phyloP scores from a whole-genome alignment of 1,284 basidiomycete species.

The Kwoniella shivajii region DNA sequence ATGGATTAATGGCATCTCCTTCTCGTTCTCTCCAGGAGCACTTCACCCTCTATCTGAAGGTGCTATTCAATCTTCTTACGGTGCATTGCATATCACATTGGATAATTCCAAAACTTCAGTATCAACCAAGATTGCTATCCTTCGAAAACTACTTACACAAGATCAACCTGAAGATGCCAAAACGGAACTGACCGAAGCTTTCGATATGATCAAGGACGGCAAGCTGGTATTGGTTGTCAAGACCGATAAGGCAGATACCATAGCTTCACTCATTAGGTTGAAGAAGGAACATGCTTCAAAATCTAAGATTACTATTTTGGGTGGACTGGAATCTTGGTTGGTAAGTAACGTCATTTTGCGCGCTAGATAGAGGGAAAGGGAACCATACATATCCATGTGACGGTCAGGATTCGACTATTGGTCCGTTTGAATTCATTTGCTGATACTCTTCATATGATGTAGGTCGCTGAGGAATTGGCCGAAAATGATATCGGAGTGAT shows the following conservation, averaged over 20 bases:
- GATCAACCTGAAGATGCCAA: slow-evolving; percentile 37
- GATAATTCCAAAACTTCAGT: slow-evolving; percentile 59
- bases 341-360: slow-evolving; percentile 21
- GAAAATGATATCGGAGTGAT: slow-evolving; percentile 71
- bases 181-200: slow-evolving; percentile 60
- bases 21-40: slow-evolving; percentile 66
- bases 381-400: neutral
- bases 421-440: neutral
- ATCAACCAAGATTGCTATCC: slow-evolving; percentile 69
- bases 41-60: slow-evolving; percentile 65
- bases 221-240: slow-evolving; percentile 68
- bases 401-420: neutral
- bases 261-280: slow-evolving; percentile 71
- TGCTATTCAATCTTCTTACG: slow-evolving; percentile 68
- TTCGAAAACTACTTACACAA: slow-evolving; percentile 64
- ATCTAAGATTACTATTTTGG: slow-evolving; percentile 61
- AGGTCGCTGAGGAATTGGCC: slow-evolving; percentile 72
- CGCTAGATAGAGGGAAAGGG: neutral
- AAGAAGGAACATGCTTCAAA: slow-evolving; percentile 68
- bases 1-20: slow-evolving; percentile 65
- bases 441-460: neutral
- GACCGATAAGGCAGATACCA: slow-evolving; percentile 70
- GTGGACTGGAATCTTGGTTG: slow-evolving; percentile 68
- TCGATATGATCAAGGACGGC: slow-evolving; percentile 63
- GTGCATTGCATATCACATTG: slow-evolving; percentile 72